A percentile compares a stretch with the other conserved stretches of the same genome.
These are phyloP conservation scores for Magnusiomyces fungicola DNA, from an alignment of 1,139 yeast species.

Conservation along the genomic window DNA sequence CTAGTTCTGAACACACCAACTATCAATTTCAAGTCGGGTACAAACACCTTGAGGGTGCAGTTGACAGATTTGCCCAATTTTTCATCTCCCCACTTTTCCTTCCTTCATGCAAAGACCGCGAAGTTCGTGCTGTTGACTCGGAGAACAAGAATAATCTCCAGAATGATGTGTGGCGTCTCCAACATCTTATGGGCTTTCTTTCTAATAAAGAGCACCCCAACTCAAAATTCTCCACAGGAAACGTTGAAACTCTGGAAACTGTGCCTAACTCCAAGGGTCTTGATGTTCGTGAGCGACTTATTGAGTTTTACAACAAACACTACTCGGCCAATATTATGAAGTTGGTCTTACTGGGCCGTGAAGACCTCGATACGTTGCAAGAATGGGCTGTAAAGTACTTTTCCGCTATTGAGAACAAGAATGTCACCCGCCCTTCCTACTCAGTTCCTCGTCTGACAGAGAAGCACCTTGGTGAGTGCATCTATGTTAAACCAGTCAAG, in stretches of 20 bases:
- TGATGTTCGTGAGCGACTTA: constrained; percentile 61
- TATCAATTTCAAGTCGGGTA: constrained; percentile 81
- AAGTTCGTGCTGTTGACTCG: constrained; percentile 89
- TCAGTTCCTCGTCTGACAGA: constrained; percentile 37
- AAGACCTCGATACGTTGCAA: constrained; percentile 62
- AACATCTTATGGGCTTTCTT: constrained; percentile 71
- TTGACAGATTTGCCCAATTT: constrained; percentile 89
- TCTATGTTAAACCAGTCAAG: constrained; percentile 75
- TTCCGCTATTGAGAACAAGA: constrained; percentile 50
- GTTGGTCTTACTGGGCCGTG: constrained; percentile 76
- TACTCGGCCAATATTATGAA: constrained; percentile 82
- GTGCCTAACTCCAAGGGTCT: constrained; percentile 44
- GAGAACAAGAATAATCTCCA: constrained; percentile 93
- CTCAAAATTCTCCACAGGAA: constrained; percentile 69
- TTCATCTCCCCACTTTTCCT: constrained; percentile 80
- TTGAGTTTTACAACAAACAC: constrained; percentile 49
- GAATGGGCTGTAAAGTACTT: constrained; percentile 67
- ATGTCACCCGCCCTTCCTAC: constrained; percentile 46
- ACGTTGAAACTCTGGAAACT: constrained; percentile 51
- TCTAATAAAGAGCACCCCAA: constrained; percentile 67
- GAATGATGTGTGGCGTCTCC: constrained; percentile 80
- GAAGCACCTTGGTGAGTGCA: constrained; percentile 46
- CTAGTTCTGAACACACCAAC: constrained; percentile 84
- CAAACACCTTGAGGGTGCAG: constrained; percentile 72
- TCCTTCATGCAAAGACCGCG: constrained; percentile 79